Evolutionary conservation across 2,329 filamentous ascomycete species (phyloP).

Genomic region (Colletotrichum paranaense): DNA sequence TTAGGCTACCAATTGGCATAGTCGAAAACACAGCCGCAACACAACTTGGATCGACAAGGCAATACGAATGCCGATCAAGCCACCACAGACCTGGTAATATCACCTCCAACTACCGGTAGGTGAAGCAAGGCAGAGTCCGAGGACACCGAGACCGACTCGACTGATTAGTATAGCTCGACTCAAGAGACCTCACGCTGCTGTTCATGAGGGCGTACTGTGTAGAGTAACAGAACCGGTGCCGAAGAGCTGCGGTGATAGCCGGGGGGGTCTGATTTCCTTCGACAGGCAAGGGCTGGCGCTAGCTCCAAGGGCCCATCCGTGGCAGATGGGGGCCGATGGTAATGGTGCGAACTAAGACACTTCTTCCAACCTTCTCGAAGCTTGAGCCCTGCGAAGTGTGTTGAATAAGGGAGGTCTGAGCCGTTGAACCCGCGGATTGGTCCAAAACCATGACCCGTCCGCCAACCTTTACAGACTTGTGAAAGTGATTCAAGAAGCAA

Average conservation of each 20-base stretch:
- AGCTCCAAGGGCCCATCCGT: not conserved
- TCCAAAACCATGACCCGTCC: slow-evolving; percentile 12
- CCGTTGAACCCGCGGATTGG: slow-evolving; percentile 30
- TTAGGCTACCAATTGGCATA: not conserved
- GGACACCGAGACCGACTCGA: not conserved
- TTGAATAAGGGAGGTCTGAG: slow-evolving; percentile 11
- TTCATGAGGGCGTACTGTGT: not conserved
- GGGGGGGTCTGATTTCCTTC: not conserved
- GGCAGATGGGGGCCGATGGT: not conserved
- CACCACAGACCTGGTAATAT: not conserved
- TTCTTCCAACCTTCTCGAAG: slow-evolving; percentile 34
- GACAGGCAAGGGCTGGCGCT: not conserved
- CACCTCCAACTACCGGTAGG: not conserved
- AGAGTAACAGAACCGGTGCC: not conserved
- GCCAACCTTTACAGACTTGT: slow-evolving; percentile 9
- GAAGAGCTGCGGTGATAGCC: not conserved
- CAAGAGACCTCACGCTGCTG: not conserved
- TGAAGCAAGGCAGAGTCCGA: not conserved
- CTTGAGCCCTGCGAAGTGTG: slow-evolving; percentile 19
- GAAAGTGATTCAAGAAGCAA: not conserved
- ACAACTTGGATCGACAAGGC: not conserved
- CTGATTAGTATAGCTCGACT: not conserved
- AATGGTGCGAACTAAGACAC: slow-evolving; percentile 17
- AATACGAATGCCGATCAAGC: not conserved
- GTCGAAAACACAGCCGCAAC: not conserved